Evolutionary conservation across 2,329 filamentous ascomycete species (phyloP).

Genomic region (Blumeriella jaapii): DNA sequence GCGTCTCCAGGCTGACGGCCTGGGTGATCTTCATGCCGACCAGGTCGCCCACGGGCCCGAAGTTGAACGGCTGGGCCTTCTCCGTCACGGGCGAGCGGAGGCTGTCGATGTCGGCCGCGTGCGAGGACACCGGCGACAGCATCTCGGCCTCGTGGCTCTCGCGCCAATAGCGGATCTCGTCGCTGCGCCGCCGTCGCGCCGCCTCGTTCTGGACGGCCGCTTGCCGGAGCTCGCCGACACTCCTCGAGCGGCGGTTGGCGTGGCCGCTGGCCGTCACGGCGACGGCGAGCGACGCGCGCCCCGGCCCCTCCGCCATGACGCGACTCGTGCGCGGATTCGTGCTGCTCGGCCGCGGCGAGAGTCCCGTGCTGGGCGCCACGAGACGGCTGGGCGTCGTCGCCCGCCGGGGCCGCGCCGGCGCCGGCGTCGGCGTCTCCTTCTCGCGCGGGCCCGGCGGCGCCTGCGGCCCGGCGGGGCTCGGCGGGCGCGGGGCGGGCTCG

Average conservation of each 20-base stretch:
- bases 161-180: conserved; percentile 54
- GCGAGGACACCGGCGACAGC: conserved; percentile 40
- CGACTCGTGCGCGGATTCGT: conserved; percentile 45
- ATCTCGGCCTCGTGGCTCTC: conserved; percentile 44
- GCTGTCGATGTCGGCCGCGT: conserved; percentile 30
- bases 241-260: conserved; percentile 45
- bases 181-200: conserved; percentile 40
- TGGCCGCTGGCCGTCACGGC: conserved; percentile 30
- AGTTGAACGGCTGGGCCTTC: conserved; percentile 41
- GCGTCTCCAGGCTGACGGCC: conserved; percentile 40
- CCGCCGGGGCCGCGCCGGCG: conserved; percentile 30
- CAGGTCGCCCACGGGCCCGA: conserved; percentile 38
- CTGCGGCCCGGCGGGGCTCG: no score
- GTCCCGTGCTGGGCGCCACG: conserved; percentile 35
- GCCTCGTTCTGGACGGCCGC: conserved; percentile 28
- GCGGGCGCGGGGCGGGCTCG: no score
- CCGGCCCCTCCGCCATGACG: conserved; percentile 30
- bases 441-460: conserved; percentile 32
- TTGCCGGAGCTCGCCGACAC: conserved; percentile 42
- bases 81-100: conserved; percentile 23
- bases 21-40: conserved; percentile 47
- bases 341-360: conserved; percentile 51
- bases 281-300: no score
- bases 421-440: conserved; percentile 32
- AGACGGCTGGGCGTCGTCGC: conserved; percentile 33